Percentiles rank a stretch among this genome's conserved stretches.
Conservation (phyloP, 2,329 filamentous ascomycete species). For the Tolypocladium album region DNA sequence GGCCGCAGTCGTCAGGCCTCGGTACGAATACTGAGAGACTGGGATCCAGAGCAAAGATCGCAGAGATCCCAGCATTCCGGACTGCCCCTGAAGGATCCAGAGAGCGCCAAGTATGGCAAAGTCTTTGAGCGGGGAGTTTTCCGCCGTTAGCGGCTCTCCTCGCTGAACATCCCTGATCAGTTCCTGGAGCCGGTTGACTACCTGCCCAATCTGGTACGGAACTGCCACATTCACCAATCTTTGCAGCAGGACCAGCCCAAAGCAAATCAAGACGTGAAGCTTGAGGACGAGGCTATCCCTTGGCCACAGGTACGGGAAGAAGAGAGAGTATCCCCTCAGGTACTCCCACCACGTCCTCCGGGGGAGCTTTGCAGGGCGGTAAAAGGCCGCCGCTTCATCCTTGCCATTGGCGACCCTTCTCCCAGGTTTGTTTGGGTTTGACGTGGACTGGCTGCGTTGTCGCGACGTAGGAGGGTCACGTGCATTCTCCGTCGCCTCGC, state of each 20-base stretch:
- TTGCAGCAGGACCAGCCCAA: constrained; percentile 68
- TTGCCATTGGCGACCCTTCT: constrained; percentile 20
- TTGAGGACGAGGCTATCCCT: constrained; percentile 66
- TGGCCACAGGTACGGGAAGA: constrained; percentile 96
- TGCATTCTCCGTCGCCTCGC: neutral
- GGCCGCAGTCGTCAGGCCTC: constrained; percentile 83
- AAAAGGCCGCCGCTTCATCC: constrained; percentile 69
- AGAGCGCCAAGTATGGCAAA: constrained; percentile 43
- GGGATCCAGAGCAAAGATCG: constrained; percentile 89
- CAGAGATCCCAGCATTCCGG: constrained; percentile 74
- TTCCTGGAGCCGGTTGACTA: constrained; percentile 61
- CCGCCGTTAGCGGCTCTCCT: constrained; percentile 20
- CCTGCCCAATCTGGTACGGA: constrained; percentile 66
- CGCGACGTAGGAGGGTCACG: constrained; percentile 7
- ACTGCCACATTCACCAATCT: constrained; percentile 80
- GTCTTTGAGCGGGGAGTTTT: constrained; percentile 23
- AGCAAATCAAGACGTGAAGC: constrained; percentile 70
- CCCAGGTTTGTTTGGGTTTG: constrained; percentile 24
- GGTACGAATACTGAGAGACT: constrained; percentile 93
- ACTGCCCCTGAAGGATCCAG: constrained; percentile 81
- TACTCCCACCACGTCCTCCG: constrained; percentile 96
- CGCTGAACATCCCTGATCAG: constrained; percentile 36
- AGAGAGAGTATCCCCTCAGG: constrained; percentile 78
- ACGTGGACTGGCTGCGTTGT: constrained; percentile 24
- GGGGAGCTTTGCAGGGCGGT: constrained; percentile 75